Evolutionary conservation across 2,329 filamentous ascomycete genomes (phyloP).

Genomic region (Fusarium buharicum): DNA sequence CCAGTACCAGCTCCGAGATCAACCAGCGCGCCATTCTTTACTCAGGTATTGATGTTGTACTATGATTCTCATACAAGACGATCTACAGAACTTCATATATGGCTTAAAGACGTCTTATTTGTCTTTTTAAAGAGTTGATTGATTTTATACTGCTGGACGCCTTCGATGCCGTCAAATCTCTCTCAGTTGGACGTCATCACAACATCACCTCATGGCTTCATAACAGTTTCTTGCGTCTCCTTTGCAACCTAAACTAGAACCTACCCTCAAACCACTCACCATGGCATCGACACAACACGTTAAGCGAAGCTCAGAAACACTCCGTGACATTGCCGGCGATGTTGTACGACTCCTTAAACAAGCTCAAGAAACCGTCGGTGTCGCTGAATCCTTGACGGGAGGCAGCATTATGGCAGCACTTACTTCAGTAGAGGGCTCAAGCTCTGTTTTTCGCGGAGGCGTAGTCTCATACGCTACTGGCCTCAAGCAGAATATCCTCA

Average conservation of each 20-base stretch:
- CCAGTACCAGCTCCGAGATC: constrained; percentile 36
- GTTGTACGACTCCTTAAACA: constrained; percentile 27
- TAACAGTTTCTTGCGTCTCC: no score
- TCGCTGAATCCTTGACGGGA: constrained; percentile 50
- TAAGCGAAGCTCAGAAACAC: constrained; percentile 18
- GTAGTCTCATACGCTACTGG: constrained; percentile 49
- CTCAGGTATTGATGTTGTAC: constrained; percentile 21
- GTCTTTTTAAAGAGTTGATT: no score
- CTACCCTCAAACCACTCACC: background rate
- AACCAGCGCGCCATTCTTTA: constrained; percentile 17
- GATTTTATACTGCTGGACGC: no score
- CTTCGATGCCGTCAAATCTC: no score
- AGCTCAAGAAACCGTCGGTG: constrained; percentile 42
- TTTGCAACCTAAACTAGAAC: background rate
- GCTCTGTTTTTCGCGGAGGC: constrained; percentile 48
- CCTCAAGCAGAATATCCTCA: constrained; percentile 46
- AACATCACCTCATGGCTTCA: background rate
- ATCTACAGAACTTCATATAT: no score
- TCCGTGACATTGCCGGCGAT: constrained; percentile 30
- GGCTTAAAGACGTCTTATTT: no score
- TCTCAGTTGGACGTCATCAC: background rate
- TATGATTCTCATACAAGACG: no score
- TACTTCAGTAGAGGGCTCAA: constrained; percentile 46
- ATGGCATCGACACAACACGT: constrained; percentile 12
- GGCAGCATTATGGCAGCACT: constrained; percentile 48